Evolutionary conservation across 768 basidiomycete genomes (phyloP), one percentile per base, ranked within the genome.

Genomic region (Kwoniella sp.): DNA sequence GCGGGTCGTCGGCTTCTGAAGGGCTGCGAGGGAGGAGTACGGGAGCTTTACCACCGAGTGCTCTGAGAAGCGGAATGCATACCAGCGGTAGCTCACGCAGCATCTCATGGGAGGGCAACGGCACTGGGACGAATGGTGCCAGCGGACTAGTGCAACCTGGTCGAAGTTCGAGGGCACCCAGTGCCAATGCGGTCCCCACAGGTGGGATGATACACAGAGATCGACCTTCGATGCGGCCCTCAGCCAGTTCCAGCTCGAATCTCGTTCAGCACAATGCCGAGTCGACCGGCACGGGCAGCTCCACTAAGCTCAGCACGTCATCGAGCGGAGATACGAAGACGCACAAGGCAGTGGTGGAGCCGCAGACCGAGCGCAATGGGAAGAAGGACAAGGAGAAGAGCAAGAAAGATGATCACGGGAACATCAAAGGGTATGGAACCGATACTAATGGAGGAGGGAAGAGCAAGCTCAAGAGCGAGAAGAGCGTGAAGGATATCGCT

Each of bases 401-500:
- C 52, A 62, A 56, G 31, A 53, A 2, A 57, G 41, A 45, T 45
- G 41, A 17, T 3, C 41, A 45, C 34, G 34, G 34, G 34, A 37
- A 37, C 34, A 22, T 25, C 17, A 57, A 68, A 28, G 51, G 17
- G 13, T 51, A 66, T n/a, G 17, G 23, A 15, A 22, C 34, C 8
- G 48, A 52, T 17, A 58, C 45, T 20, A 58, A 58, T 41, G 34
- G 34, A 56, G 67, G 50, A 58, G 65, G 53, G 55, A 65, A 65
- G 45, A 57, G 48, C 48, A 76, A 71, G 52, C 22, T 71, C 47
- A 77, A 74, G 58, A 64, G 57, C 22, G 75, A 72, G 34, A 71
- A 70, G 51, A 73, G 73, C 45, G 69, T 77, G 28, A 71, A 69
- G 52, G 70, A 74, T 56, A 34, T 77, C 20, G 71, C 75, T 0